Base-by-base conservation (phyloP, 805 yeast species). In the Kodamaea neixiangensis region DNA sequence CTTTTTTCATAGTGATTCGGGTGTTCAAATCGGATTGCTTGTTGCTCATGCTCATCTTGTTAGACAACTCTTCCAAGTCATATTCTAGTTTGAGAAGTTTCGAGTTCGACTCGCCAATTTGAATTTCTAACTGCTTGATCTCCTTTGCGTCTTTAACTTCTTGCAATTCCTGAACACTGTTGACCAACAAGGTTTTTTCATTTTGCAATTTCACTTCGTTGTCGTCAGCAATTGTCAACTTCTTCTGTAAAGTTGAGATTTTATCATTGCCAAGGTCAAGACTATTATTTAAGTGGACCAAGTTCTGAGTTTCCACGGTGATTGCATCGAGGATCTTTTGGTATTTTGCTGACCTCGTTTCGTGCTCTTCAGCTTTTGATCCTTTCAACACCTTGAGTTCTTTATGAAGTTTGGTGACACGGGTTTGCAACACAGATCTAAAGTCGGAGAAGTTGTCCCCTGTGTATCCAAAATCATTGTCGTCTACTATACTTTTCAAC, bases 1-100 rank as follows among this genome's bases (percentile, higher is more conserved):
- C 82, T 17, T 63, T 60, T 29, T 79, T 55, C 14, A 83, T 59
- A 0, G 76, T 71, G 3, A 82, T 59, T 54, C 79, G 82, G 0
- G 89, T 86, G 53, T 79, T 71, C 2, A 76, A 58, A 45, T 84
- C 91, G 0, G 87, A 72, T 59, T 81, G 86, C 57, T 78, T 76
- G 57, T 80, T 85, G 3, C 80, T 75, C 13, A 70, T 66, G 3
- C 79, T 61, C 11, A 88, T 71, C 17, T 80, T 76, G 14, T 73
- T 73, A 50, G 79, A 78, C 13, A 83, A 58, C 0, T 72, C 73
- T 7, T 89, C 94, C 9, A 83, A 60, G 22, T 66, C 71, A 47
- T 51, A 54, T 45, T 72, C 76, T 34, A 68, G 51, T 25, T 52
- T 54, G 10, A 50, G 39, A 7, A 82, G 65, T 31, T 67, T 59